Evolutionary conservation across 1,284 basidiomycete species (phyloP).

Genomic region (Cystobasidiaceae sp.): DNA sequence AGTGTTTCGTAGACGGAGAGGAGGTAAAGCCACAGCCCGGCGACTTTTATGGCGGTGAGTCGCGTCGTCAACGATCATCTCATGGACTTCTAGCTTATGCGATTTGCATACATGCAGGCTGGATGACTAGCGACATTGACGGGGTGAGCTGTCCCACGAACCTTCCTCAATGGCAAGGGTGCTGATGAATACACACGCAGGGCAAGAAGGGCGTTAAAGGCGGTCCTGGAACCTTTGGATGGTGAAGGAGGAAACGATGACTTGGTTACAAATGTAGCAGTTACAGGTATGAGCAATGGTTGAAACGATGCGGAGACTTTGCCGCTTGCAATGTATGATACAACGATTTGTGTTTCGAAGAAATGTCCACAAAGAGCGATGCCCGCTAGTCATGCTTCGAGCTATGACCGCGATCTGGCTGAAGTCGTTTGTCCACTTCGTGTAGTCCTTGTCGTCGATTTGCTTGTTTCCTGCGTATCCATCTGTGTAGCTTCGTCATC

Average conservation of each 20-base stretch:
- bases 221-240: slow-evolving; percentile 28
- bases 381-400: too few relatives aligned
- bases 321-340: too few relatives aligned
- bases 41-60: slow-evolving; percentile 28
- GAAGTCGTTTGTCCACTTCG: too few relatives aligned
- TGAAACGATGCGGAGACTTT: too few relatives aligned
- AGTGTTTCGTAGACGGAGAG: slow-evolving; percentile 46
- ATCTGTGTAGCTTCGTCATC: background rate
- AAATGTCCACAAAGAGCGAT: too few relatives aligned
- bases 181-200: background rate
- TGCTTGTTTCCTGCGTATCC: background rate
- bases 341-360: too few relatives aligned
- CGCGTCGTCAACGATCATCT: background rate
- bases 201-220: slow-evolving; percentile 28
- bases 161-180: background rate
- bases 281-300: too few relatives aligned
- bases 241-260: background rate
- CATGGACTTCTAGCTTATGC: background rate
- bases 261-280: background rate
- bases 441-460: background rate
- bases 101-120: background rate
- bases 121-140: slow-evolving; percentile 32
- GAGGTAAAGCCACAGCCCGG: slow-evolving; percentile 45
- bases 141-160: background rate
- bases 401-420: too few relatives aligned